Evolutionary conservation across 1,284 basidiomycete species (phyloP), one percentile per base, ranked within the genome.

Genomic region (Boletus mariae): DNA sequence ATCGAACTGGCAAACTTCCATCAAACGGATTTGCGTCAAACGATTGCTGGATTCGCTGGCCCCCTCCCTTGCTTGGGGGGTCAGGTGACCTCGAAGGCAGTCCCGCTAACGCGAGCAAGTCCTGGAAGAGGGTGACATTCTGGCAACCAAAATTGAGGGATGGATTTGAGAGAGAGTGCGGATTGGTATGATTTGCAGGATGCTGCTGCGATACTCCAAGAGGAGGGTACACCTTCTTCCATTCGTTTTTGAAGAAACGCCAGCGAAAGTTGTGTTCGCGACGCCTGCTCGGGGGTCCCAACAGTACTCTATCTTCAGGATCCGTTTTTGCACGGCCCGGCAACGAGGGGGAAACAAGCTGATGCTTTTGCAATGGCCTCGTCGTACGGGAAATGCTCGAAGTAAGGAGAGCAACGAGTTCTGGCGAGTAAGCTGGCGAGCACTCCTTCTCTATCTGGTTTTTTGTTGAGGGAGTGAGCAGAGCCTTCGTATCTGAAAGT

Each of bases 181-280:
- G 28, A 29, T 50, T 32, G 49, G 42, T 26, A 12, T 45, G 51
- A 15, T 31, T 20, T 50, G 35, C 15, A 34, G 42, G 49, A 43
- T 49, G 53, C 20, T 52, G 57, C 29, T 28, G 38, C 47, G 60
- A 67, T n/a, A 80, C 63, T 56, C 83, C 74, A 20, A 90, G 63
- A 4, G 88, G 87, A 26, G 84, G 81, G 13, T 70, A 62, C 9
- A 85, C 65, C 61, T 82, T 85, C 59, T 74, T 78, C 58, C 73
- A 72, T 62, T 89, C 80, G 5, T 57, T 55, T 11, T 67, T 73
- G 67, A 83, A 90, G 62, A 76, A 88, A 17, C 83, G 77, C 80
- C 84, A 80, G n/a, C 80, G 80, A 48, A 84, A 76, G 65, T 92
- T 92, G 40, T 82, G 76, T 63, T 88, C 80, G 38, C 88, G 79